Evolutionary conservation across 805 yeast species (phyloP).

Genomic region (Teunomyces tritomae): DNA sequence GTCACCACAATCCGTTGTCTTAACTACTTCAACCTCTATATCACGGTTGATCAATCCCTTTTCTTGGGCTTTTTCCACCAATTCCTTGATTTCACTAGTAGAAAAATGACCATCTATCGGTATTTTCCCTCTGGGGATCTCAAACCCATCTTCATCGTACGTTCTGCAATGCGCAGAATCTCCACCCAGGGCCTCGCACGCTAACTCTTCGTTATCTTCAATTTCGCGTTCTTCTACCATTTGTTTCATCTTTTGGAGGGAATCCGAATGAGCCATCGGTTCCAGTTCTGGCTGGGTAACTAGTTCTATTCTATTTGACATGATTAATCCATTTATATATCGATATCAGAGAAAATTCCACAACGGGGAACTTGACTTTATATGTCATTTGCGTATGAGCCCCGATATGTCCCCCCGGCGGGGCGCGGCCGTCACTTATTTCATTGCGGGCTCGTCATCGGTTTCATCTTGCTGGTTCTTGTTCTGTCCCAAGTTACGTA

Average conservation of each 20-base stretch:
- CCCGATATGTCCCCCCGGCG: not conserved
- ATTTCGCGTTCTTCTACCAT: conserved; percentile 19
- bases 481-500: conserved; percentile 27
- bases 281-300: conserved; percentile 23
- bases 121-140: conserved; percentile 35
- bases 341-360: not conserved
- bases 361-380: not conserved
- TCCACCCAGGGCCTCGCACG: not conserved
- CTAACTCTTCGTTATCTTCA: conserved; percentile 4
- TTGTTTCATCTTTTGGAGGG: conserved; percentile 23
- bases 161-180: conserved; percentile 3
- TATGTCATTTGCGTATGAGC: not conserved
- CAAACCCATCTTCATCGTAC: conserved; percentile 35
- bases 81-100: conserved; percentile 28
- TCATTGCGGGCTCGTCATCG: not conserved
- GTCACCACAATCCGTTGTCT: conserved; percentile 27
- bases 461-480: conserved; percentile 10
- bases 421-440: not conserved
- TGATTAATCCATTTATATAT: conserved; percentile 12
- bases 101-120: conserved; percentile 43
- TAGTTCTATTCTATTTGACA: conserved; percentile 17
- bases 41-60: conserved; percentile 26
- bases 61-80: conserved; percentile 29
- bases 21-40: conserved; percentile 25
- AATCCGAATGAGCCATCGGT: conserved; percentile 8